Base-by-base conservation (phyloP, 1,284 basidiomycete species). In the Pseudozyma flocculosa region DNA sequence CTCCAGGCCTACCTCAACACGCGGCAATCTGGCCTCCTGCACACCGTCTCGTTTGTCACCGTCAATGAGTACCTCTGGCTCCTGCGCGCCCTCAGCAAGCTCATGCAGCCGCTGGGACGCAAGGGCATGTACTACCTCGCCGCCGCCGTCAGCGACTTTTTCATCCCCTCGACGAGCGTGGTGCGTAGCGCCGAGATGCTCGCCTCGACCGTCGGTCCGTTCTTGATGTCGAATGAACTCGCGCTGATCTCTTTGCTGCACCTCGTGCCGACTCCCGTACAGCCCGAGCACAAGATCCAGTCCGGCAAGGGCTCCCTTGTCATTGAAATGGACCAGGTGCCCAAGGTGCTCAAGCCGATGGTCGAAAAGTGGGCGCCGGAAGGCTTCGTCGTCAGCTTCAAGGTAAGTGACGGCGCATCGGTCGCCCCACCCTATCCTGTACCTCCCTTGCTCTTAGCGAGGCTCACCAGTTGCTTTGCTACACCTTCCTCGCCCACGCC, bases 231-330 rank as follows among this genome's bases (percentile, higher is more conserved):
- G n/a, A n/a, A n/a, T n/a, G n/a, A n/a, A n/a, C n/a, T n/a, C n/a
- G 29, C 29, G 29, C 29, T 29, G 29, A 29, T 13, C 7, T 13
- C 5, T 5, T 7, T 29, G 13, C 29, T 13, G 29, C 5, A 29
- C 29, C 29, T 29, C 13, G 7, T 5, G 29, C 29, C 29, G 7
- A 29, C 29, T 29, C 13, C 13, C 7, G 13, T 9, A 22, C 34
- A 95, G 91, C 89, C 91, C 2, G 90, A 92, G 80, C 94, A 98
- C 82, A 98, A 98, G 81, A 97, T 98, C 41, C 94, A 98, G 78
- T 95, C 91, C 0, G 89, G 89, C 19, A 92, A 94, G 77, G 76
- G 76, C 2, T 92, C 88, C 62, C 80, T 98, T 32, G 84, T 87
- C 39, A 89, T 98, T 60, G 92, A 96, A 78, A 97, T 98, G 93